Base-by-base conservation (phyloP, 768 basidiomycete species). In the Tricholoma matsutake region DNA sequence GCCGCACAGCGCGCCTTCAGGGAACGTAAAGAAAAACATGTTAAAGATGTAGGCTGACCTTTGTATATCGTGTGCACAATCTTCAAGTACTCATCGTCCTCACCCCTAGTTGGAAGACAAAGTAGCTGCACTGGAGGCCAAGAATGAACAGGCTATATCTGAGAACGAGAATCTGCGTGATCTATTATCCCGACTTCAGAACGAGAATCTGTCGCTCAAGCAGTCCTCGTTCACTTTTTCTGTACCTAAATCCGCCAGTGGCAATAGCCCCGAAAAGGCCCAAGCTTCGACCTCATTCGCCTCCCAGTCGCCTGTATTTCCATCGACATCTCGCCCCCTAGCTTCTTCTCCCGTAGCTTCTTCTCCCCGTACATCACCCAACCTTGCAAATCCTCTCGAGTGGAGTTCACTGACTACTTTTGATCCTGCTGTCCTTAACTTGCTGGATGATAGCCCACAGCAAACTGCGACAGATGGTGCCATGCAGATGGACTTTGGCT, bases 1-100 rank as follows among this genome's bases (percentile, higher is more conserved):
- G 94, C 95, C 3, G 96, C 96, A 6, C 97, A 99, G 75, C 87
- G 96, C 57, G 96, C 96, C 1, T 99, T 99, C 79, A 81, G 96
- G 58, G 97, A 98, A 74, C 84, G 96, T 63, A 96, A 98, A 76
- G 96, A 99, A 77, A 94, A 92, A 68, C 95, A 97, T 73, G 93
- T 98, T 65, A 94, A 93, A 71, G 95, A 97, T 72, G 95, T 97
- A 69, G 78, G 93, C 82, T 1, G 25, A 25, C 14, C 51, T 25
- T 47, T 35, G 39, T 59, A 14, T 35, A 61, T n/a, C n/a, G 51
- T 64, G 56, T 45, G 51, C 20, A 39, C 7, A 10, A 32, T 29
- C 49, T 18, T 49, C 34, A n/a, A n/a, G 7, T 54, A 34, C 45
- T 57, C 43, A 32, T 55, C 60, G 43, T 54, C 43, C 58, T 47